phyloP scores from a whole-genome alignment of 805 yeast species.

The Barnettozyma californica region DNA sequence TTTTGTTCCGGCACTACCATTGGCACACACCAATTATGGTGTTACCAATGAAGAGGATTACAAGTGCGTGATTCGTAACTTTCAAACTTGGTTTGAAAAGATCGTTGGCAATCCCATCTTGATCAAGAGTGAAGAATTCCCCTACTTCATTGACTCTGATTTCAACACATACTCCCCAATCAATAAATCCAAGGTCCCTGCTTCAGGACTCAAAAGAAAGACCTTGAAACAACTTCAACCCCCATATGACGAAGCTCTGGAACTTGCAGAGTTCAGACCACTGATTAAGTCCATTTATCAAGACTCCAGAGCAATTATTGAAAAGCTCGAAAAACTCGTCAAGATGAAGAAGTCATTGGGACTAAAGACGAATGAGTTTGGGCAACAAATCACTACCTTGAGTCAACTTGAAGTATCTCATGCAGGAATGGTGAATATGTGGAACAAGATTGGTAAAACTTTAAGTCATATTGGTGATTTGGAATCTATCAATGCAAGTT shows the following conservation, averaged over 20 bases:
- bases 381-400: constrained; percentile 36
- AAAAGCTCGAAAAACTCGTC: constrained; percentile 53
- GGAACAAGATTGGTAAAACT: constrained; percentile 73
- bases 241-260: constrained; percentile 83
- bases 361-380: constrained; percentile 50
- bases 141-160: constrained; percentile 76
- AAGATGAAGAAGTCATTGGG: constrained; percentile 43
- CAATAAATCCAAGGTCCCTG: constrained; percentile 56
- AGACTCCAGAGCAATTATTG: constrained; percentile 41
- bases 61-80: constrained; percentile 44
- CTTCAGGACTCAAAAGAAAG: constrained; percentile 82
- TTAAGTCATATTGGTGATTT: constrained; percentile 70
- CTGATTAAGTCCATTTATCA: constrained; percentile 71
- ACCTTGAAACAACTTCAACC: constrained; percentile 89
- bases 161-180: constrained; percentile 45
- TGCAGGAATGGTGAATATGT: constrained; percentile 69
- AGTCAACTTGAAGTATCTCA: constrained; percentile 45
- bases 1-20: constrained; percentile 86
- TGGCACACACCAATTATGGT: constrained; percentile 70
- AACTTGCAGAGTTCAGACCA: constrained; percentile 83
- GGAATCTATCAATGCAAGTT: constrained; percentile 62
- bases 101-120: constrained; percentile 72
- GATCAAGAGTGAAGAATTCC: constrained; percentile 81
- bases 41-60: constrained; percentile 80
- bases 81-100: constrained; percentile 86